phyloP scores from a whole-genome alignment of 2,329 filamentous ascomycete genomes.

The Fusarium sp. region DNA sequence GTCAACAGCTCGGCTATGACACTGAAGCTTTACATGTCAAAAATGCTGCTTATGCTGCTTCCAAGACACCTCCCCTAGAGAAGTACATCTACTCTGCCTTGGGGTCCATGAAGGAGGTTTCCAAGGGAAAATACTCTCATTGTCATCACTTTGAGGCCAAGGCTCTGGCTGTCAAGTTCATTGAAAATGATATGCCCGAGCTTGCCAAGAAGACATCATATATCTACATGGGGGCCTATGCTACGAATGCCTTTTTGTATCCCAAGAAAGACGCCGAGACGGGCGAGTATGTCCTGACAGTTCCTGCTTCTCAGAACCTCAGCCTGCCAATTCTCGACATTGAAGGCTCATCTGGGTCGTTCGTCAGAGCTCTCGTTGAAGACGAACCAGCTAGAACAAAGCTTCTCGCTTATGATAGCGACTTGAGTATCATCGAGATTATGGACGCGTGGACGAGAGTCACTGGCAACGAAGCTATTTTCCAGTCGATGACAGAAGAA shows the following conservation, averaged over 20 bases:
- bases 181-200: slow-evolving; percentile 56
- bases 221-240: slow-evolving; percentile 46
- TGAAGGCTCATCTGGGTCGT: slow-evolving; percentile 56
- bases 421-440: slow-evolving; percentile 52
- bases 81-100: slow-evolving; percentile 65
- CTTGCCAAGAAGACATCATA: slow-evolving; percentile 57
- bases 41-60: slow-evolving; percentile 67
- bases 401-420: slow-evolving; percentile 60
- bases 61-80: slow-evolving; percentile 55
- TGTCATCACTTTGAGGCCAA: slow-evolving; percentile 65
- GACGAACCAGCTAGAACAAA: slow-evolving; percentile 56
- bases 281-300: slow-evolving; percentile 51
- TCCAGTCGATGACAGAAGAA: slow-evolving; percentile 49
- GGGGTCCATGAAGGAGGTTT: slow-evolving; percentile 60
- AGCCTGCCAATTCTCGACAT: slow-evolving; percentile 58
- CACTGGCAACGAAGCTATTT: slow-evolving; percentile 54
- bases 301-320: slow-evolving; percentile 46
- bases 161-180: slow-evolving; percentile 61
- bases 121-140: slow-evolving; percentile 58
- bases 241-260: slow-evolving; percentile 40
- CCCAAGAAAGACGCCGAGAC: slow-evolving; percentile 45
- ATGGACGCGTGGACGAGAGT: slow-evolving; percentile 54
- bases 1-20: slow-evolving; percentile 57
- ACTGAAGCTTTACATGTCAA: slow-evolving; percentile 64
- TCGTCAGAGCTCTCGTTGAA: slow-evolving; percentile 60